Evolutionary conservation across 2,329 filamentous ascomycete genomes (phyloP).

Genomic region (Hymenoscyphus occultus): DNA sequence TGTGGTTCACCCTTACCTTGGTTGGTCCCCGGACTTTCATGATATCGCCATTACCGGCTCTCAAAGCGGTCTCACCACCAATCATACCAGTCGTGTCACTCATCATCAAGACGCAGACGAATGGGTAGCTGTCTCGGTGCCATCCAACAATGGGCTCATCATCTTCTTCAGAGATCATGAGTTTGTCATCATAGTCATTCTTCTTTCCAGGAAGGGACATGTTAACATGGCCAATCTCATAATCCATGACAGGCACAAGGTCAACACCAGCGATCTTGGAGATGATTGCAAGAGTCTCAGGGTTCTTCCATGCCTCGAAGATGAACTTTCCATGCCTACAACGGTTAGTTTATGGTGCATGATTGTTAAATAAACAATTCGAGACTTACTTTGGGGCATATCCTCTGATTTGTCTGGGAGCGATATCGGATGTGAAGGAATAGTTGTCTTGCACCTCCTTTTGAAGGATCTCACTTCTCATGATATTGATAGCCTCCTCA

Average conservation of each 20-base stretch:
- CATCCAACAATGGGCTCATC: conserved; percentile 43
- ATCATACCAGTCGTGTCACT: conserved; percentile 47
- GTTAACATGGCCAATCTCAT: conserved; percentile 58
- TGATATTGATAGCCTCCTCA: conserved; percentile 56
- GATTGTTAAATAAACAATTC: background rate
- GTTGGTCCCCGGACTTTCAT: conserved; percentile 44
- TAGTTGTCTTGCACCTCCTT: conserved; percentile 55
- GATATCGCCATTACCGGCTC: conserved; percentile 48
- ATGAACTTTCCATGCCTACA: conserved; percentile 60
- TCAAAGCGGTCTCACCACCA: conserved; percentile 58
- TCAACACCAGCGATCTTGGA: conserved; percentile 57
- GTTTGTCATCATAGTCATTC: conserved; percentile 24
- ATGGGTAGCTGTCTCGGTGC: conserved; percentile 51
- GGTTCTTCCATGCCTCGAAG: conserved; percentile 58
- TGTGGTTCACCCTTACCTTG: conserved; percentile 37
- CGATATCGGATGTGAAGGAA: conserved; percentile 57
- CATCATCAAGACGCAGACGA: conserved; percentile 52
- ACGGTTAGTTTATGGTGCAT: conserved; percentile 19
- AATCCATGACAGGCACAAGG: conserved; percentile 53
- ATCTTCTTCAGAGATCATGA: conserved; percentile 33
- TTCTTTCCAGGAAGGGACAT: conserved; percentile 42
- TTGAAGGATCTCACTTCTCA: conserved; percentile 60
- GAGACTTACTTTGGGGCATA: conserved; percentile 53
- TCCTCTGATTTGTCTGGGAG: conserved; percentile 52
- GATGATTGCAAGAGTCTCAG: conserved; percentile 51